Evolutionary conservation across 768 basidiomycete genomes (phyloP), one percentile per base, ranked within the genome.

Genomic region (Mycena leptocephala): DNA sequence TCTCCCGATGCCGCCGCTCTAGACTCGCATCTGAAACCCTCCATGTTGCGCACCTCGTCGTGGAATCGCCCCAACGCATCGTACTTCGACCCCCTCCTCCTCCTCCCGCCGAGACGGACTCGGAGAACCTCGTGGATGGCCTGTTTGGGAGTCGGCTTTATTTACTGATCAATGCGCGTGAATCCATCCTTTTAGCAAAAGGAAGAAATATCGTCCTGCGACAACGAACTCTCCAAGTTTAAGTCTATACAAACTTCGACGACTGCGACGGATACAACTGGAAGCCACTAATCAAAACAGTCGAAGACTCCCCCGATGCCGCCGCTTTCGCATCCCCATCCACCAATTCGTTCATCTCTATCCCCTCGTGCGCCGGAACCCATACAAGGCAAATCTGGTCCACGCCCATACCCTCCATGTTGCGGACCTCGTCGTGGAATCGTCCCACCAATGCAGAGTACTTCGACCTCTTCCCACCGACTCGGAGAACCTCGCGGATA

Each of bases 61-160:
- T 73, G 26, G n/a, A 78, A 76, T 16, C 62, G 67, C 2, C 26
- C 26, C 61, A 76, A 20, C 2, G 10, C 7, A 10, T 0, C 26
- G 63, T 76, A n/a, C 10, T 32, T 35, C n/a, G 24, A 37, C 10
- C 30, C 39, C n/a, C n/a, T n/a, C n/a, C n/a, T n/a, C n/a, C n/a
- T n/a, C n/a, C n/a, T n/a, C n/a, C n/a, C n/a, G n/a, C n/a, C n/a
- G n/a, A n/a, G n/a, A n/a, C n/a, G n/a, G 1, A 22, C 51, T 6
- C 37, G 26, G 2, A 58, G 22, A 30, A 75, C 16, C 64, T 64
- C 67, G 28, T 8, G 32, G 14, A 78, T 78, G 2, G 77, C 77
- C 20, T 59, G 65, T n/a, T 20, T 72, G 55, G 61, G 67, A 78
- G 32, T 78, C 77, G n/a, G n/a, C n/a, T n/a, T n/a, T n/a, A n/a